Base-by-base conservation (phyloP, 129 eudicot genomes). In the Escallonia herrerae region DNA sequence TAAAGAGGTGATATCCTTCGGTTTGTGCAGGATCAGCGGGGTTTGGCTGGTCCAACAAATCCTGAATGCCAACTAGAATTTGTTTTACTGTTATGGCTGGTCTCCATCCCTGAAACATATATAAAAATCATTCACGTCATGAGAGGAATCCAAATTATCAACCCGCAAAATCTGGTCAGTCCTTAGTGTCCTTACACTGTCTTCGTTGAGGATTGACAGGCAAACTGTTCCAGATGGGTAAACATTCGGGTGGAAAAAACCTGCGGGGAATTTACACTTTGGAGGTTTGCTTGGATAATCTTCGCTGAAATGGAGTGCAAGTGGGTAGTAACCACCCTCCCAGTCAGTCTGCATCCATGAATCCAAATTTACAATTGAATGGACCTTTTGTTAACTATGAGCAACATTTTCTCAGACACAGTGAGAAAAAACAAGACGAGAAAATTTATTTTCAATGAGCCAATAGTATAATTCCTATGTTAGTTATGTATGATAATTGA, bases 231-330 rank as follows among this genome's bases (percentile, higher is more conserved):
- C 95, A 54, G 97, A 91, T 9, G 95, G 97, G 73, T 91, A 91
- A 48, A 91, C 95, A 73, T 91, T 91, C 40, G 96, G 97, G 76
- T 91, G 97, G 67, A 91, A 91, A 76, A 91, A 91, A 6, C 90
- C 95, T 44, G 45, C 77, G 8, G 91, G 91, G 7, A 90, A 87
- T 74, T 87, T 87, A 66, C 97, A 90, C 81, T 90, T 90, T 1
- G 97, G 97, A 15, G 95, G 97, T 65, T 90, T 90, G 84, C 95
- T 87, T 42, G 95, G 97, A 70, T 87, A 84, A 71, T 87, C 91
- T 67, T 87, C 95, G 62, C 80, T 83, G 70, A 87, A 87, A 56
- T 82, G 81, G 62, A 89, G 81, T 8, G 96, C 69, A 9, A 89
- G 79, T 12, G 96, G 96, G 66, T 70, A 89, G 74, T 42, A 82